Evolutionary conservation across 1,284 basidiomycete genomes (phyloP).

Genomic region (Earliella scabrosa): DNA sequence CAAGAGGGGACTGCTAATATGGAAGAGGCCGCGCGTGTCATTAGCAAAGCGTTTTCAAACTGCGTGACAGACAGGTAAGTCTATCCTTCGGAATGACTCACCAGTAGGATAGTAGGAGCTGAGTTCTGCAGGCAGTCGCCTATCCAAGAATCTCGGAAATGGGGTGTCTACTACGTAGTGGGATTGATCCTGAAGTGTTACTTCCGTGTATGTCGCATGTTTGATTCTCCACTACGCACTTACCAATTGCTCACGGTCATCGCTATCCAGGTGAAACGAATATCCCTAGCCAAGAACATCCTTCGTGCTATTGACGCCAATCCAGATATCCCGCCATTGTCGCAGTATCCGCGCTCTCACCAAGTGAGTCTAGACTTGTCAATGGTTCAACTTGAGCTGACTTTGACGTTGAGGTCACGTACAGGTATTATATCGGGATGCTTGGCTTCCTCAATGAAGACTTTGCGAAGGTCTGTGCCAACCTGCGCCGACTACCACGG

Average conservation of each 20-base stretch:
- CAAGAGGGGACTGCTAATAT: conserved; percentile 73
- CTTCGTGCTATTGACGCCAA: conserved; percentile 88
- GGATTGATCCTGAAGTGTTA: conserved; percentile 93
- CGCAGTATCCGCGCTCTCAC: conserved; percentile 81
- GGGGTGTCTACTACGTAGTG: conserved; percentile 95
- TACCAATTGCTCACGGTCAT: neutral
- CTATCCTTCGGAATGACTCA: too few species aligned
- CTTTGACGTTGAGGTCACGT: conserved; percentile 91
- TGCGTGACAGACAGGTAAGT: conserved; percentile 87
- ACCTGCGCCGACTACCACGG: neutral
- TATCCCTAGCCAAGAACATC: conserved; percentile 92
- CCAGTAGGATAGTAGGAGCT: neutral
- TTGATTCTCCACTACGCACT: neutral
- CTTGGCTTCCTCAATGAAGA: conserved; percentile 93
- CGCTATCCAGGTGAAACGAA: conserved; percentile 75
- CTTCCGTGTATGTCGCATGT: conserved; percentile 71
- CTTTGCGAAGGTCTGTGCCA: conserved; percentile 67
- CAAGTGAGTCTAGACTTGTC: too few species aligned
- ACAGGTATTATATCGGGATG: conserved; percentile 93
- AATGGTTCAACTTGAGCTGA: too few species aligned
- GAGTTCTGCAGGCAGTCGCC: conserved; percentile 48
- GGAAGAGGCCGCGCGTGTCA: conserved; percentile 90
- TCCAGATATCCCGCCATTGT: conserved; percentile 80
- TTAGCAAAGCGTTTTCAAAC: conserved; percentile 91
- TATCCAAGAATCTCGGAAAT: conserved; percentile 81